Evolutionary conservation across 1,284 basidiomycete species (phyloP).

Genomic region (Trametes polyzona): DNA sequence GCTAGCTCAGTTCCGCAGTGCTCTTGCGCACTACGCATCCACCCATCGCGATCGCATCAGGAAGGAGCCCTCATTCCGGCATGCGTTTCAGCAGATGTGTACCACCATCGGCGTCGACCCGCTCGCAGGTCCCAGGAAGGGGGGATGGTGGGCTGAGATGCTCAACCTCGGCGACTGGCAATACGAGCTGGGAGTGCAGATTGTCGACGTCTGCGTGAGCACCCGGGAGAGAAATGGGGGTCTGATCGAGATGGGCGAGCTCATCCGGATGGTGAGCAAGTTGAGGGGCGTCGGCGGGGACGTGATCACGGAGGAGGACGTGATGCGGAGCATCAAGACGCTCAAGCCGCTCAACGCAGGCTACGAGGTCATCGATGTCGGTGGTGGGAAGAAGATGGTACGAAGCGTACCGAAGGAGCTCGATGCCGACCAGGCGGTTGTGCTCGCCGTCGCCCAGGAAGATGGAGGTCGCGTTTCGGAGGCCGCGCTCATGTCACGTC

Average conservation of each 20-base stretch:
- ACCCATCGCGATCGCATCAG: constrained; percentile 87
- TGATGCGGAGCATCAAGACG: constrained; percentile 85
- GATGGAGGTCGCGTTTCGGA: constrained; percentile 69
- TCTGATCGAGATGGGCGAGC: constrained; percentile 86
- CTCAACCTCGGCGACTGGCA: constrained; percentile 93
- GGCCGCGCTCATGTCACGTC: constrained; percentile 54
- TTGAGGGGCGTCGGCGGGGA: constrained; percentile 72
- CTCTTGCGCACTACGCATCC: constrained; percentile 81
- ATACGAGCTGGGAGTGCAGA: constrained; percentile 94
- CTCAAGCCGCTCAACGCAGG: constrained; percentile 88
- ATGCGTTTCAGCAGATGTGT: constrained; percentile 97
- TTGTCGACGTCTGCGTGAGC: constrained; percentile 94
- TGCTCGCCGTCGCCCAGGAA: constrained; percentile 75
- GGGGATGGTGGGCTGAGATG: constrained; percentile 91
- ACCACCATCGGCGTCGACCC: constrained; percentile 95
- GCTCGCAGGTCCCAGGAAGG: constrained; percentile 80
- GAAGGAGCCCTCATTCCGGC: constrained; percentile 85
- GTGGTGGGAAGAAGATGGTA: constrained; percentile 67
- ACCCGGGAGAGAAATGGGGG: constrained; percentile 91
- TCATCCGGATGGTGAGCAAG: constrained; percentile 78
- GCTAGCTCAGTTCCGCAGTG: constrained; percentile 82
- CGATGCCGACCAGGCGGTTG: constrained; percentile 80
- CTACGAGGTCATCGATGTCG: constrained; percentile 82
- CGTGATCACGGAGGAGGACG: constrained; percentile 81
- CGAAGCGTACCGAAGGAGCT: constrained; percentile 78